Conservation (phyloP, 331 rosid species). For the Malus hybrid region DNA sequence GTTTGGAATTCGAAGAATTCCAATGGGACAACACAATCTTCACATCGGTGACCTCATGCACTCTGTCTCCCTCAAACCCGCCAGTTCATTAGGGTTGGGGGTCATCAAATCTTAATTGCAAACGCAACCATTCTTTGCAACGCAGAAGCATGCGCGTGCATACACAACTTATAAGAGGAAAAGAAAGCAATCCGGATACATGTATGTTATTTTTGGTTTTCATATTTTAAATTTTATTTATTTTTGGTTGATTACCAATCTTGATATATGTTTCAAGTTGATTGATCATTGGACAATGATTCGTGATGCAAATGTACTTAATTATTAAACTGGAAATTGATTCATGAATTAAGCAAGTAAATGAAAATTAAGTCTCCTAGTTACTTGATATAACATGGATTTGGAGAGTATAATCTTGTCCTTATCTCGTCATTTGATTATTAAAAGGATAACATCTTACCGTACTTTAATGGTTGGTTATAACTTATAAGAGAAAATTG, state of each 20-base stretch:
- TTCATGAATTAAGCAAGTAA: background rate
- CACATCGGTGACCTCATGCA: slow-evolving; percentile 24
- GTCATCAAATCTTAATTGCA: no score
- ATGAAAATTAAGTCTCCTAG: no score
- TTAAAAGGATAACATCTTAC: no score
- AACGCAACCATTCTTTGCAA: no score
- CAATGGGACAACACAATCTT: slow-evolving; percentile 28
- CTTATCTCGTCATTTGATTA: no score
- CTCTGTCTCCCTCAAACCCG: slow-evolving; percentile 22
- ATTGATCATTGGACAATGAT: background rate
- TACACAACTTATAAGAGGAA: no score
- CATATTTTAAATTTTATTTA: background rate
- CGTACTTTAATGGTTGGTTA: no score
- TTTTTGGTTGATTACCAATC: background rate
- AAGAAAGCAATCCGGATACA: background rate
- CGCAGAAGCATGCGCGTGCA: no score
- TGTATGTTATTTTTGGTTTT: background rate
- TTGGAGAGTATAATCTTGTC: no score
- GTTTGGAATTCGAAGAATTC: slow-evolving; percentile 33
- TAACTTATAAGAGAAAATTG: no score
- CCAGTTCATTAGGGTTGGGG: slow-evolving; percentile 17
- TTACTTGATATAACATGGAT: no score
- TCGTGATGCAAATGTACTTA: background rate
- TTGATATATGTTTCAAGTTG: background rate
- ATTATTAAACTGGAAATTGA: background rate